These are phyloP conservation scores for Schizosaccharomyces versatilis DNA, from an alignment of 1,139 yeast genomes.

Conservation along the genomic window DNA sequence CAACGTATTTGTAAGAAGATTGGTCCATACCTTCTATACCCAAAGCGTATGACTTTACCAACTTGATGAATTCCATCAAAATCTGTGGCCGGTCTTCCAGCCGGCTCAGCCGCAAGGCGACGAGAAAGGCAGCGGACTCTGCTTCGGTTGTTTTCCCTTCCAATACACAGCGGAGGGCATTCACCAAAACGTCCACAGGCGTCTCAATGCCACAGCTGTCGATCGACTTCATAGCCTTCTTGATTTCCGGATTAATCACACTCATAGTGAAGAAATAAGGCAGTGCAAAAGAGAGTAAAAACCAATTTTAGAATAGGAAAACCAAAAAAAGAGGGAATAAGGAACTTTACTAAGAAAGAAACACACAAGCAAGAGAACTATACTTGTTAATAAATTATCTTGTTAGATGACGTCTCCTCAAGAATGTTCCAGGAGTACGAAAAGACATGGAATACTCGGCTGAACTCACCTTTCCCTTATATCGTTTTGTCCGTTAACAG, in stretches of 20 bases:
- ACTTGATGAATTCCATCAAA: background rate
- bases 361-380: too few relatives aligned
- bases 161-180: background rate
- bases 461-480: too few relatives aligned
- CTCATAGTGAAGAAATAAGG: background rate
- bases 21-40: background rate
- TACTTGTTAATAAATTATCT: too few relatives aligned
- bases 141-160: background rate
- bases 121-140: background rate
- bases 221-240: background rate
- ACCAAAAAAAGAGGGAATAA: too few relatives aligned
- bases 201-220: background rate
- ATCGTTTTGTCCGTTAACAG: too few relatives aligned
- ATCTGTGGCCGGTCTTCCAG: background rate
- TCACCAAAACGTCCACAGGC: background rate
- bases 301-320: too few relatives aligned
- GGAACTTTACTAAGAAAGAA: too few relatives aligned
- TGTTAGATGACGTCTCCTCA: too few relatives aligned
- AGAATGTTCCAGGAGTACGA: too few relatives aligned
- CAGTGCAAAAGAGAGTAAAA: too few relatives aligned
- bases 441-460: too few relatives aligned
- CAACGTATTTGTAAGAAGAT: conserved; percentile 25
- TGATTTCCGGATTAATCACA: background rate
- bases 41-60: background rate
- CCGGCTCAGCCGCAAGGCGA: background rate